Conservation (phyloP, 1,284 basidiomycete species). For the Ustilago loliicola region DNA sequence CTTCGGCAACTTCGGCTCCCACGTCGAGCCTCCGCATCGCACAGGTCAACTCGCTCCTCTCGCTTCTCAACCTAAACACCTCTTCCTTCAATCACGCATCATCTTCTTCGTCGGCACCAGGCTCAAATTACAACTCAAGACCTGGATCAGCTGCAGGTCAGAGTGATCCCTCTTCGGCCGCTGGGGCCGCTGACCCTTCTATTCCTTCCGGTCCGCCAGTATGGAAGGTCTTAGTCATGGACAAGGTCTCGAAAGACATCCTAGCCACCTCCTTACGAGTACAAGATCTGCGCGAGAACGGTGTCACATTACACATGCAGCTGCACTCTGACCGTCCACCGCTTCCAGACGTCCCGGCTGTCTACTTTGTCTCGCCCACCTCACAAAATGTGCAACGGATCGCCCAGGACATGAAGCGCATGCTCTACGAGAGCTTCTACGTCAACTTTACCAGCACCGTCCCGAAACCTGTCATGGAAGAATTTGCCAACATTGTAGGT, state of each 20-base stretch:
- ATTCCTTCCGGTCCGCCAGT: conserved; percentile 78
- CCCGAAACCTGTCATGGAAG: conserved; percentile 88
- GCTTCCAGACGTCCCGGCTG: conserved; percentile 92
- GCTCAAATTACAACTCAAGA: conserved; percentile 45
- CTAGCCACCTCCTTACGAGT: conserved; percentile 94
- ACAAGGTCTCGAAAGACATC: conserved; percentile 95
- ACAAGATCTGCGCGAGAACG: conserved; percentile 94
- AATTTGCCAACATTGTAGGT: conserved; percentile 89
- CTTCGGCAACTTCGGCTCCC: conserved; percentile 26
- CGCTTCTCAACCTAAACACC: conserved; percentile 67
- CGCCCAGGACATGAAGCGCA: conserved; percentile 78
- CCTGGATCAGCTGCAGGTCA: conserved; percentile 43
- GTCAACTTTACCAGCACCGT: conserved; percentile 95
- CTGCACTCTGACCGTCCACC: conserved; percentile 89
- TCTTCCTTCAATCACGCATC: conserved; percentile 52
- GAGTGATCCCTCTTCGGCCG: conserved; percentile 7
- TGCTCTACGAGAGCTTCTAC: conserved; percentile 92
- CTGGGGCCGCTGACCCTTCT: conserved; percentile 18
- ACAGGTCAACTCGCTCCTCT: conserved; percentile 64
- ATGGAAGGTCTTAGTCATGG: conserved; percentile 96
- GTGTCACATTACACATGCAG: conserved; percentile 96
- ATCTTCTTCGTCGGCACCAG: conserved; percentile 39
- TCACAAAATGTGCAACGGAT: conserved; percentile 82
- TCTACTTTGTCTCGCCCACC: conserved; percentile 96
- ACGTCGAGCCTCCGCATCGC: conserved; percentile 56